Percentiles rank a stretch among this genome's conserved stretches.
These are phyloP conservation scores for Phytophthora pini DNA, from an alignment of 352 stramenopile genomes.

Conservation along the genomic window DNA sequence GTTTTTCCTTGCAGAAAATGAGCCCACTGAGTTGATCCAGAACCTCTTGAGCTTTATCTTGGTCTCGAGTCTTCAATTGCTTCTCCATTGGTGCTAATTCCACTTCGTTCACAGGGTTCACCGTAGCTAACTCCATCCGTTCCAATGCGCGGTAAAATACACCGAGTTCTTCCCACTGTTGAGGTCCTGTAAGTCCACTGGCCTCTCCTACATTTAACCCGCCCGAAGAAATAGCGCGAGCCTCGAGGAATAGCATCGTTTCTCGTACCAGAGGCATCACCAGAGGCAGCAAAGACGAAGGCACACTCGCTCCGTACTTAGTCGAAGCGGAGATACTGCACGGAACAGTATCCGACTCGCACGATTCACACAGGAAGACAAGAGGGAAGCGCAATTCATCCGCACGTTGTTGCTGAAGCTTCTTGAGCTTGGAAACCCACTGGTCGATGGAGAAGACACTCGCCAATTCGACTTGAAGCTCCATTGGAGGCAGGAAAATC, in stretches of 20 bases:
- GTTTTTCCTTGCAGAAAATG: slow-evolving; percentile 70
- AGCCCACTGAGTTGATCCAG: slow-evolving; percentile 60
- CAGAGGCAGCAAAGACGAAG: slow-evolving; percentile 58
- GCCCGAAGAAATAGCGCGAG: slow-evolving; percentile 52
- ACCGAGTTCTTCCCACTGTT: slow-evolving; percentile 59
- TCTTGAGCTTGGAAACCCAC: slow-evolving; percentile 52
- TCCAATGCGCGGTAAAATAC: slow-evolving; percentile 70
- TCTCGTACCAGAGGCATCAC: slow-evolving; percentile 71
- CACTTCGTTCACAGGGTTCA: slow-evolving; percentile 60
- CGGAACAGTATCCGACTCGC: slow-evolving; percentile 20
- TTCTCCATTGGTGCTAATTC: slow-evolving; percentile 63
- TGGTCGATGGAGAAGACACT: slow-evolving; percentile 49
- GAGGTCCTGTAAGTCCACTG: slow-evolving; percentile 43
- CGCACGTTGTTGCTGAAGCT: slow-evolving; percentile 39
- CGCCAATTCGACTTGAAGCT: slow-evolving; percentile 38
- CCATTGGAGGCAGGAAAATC: slow-evolving; percentile 61
- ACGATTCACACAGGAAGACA: slow-evolving; percentile 70
- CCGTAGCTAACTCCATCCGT: slow-evolving; percentile 51
- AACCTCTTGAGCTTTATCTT: slow-evolving; percentile 45
- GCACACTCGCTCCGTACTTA: slow-evolving; percentile 38
- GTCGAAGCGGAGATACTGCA: slow-evolving; percentile 30
- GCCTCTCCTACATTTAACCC: slow-evolving; percentile 41
- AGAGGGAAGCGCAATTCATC: slow-evolving; percentile 61
- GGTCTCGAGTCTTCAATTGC: slow-evolving; percentile 47
- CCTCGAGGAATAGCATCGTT: slow-evolving; percentile 66